Conservation (phyloP, 495 filamentous ascomycete genomes). For the Trichoderma reesei region DNA sequence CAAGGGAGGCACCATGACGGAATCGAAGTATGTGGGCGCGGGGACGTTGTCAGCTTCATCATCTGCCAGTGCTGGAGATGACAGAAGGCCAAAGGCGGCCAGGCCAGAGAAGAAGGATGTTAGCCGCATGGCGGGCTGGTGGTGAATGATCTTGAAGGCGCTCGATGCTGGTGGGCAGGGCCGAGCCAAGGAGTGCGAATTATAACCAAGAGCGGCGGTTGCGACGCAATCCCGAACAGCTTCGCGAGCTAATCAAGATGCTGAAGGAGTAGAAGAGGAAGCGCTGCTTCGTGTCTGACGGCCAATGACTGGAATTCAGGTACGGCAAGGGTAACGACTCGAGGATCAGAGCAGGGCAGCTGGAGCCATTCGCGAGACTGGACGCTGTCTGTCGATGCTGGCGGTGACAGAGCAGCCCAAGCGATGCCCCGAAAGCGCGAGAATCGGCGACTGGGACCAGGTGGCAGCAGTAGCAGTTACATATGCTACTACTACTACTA, state of each 20-base stretch:
- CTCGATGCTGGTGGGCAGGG: neutral
- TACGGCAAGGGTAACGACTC: neutral
- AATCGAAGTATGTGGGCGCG: conserved; percentile 61
- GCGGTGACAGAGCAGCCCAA: neutral
- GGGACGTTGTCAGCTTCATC: conserved; percentile 22
- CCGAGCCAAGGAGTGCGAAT: neutral
- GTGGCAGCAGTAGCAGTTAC: neutral
- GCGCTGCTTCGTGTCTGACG: too few species aligned
- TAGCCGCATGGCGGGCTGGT: conserved; percentile 18
- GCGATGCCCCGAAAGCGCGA: neutral
- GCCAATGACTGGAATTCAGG: too few species aligned
- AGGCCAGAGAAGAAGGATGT: conserved; percentile 29
- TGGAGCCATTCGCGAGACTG: neutral
- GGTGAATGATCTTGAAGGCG: neutral
- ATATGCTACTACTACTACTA: too few species aligned
- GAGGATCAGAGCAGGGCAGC: neutral
- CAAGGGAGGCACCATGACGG: conserved; percentile 64
- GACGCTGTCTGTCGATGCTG: neutral
- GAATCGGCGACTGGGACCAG: neutral
- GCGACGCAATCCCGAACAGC: neutral
- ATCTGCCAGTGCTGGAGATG: conserved; percentile 20
- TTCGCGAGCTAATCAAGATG: neutral
- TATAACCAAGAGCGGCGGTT: neutral
- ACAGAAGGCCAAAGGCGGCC: conserved; percentile 20
- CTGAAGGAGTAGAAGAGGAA: neutral